These are phyloP conservation scores for Kurtzmaniella quercitrusa DNA, from an alignment of 1,139 yeast species.

Conservation along the genomic window DNA sequence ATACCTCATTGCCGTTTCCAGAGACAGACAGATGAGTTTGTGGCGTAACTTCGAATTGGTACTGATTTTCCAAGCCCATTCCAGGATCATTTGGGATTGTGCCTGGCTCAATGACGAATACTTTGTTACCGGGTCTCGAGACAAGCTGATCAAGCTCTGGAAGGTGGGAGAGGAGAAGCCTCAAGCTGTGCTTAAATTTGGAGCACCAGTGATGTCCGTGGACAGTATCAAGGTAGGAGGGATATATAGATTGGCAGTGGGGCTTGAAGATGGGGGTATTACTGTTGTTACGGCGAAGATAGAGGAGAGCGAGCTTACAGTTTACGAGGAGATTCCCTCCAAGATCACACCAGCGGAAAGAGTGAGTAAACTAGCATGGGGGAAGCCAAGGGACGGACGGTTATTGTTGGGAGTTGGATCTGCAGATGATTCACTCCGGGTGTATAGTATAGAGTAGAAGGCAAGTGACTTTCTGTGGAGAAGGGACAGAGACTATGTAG, in stretches of 20 bases:
- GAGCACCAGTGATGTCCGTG: conserved; percentile 70
- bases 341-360: conserved; percentile 55
- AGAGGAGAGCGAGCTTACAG: conserved; percentile 19
- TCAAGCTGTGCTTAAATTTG: conserved; percentile 34
- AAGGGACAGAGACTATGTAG: conserved; percentile 3
- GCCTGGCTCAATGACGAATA: conserved; percentile 61
- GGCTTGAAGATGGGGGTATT: conserved; percentile 60
- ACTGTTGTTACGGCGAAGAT: conserved; percentile 22
- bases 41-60: conserved; percentile 55
- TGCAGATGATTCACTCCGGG: conserved; percentile 63
- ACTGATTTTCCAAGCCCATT: conserved; percentile 69
- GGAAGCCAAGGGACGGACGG: conserved; percentile 13
- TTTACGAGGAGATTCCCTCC: conserved; percentile 26
- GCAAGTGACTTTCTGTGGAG: too few relatives aligned
- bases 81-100: conserved; percentile 94
- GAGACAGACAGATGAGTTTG: conserved; percentile 83
- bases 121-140: conserved; percentile 87
- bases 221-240: conserved; percentile 25
- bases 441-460: conserved; percentile 33
- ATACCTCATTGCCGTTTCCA: conserved; percentile 73
- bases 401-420: conserved; percentile 60
- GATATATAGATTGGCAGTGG: conserved; percentile 50
- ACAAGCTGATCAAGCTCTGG: conserved; percentile 78
- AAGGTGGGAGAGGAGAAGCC: conserved; percentile 22
- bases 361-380: conserved; percentile 43